phyloP scores from a whole-genome alignment of 106 monocot genomes.

The Apostasia ramifera region DNA sequence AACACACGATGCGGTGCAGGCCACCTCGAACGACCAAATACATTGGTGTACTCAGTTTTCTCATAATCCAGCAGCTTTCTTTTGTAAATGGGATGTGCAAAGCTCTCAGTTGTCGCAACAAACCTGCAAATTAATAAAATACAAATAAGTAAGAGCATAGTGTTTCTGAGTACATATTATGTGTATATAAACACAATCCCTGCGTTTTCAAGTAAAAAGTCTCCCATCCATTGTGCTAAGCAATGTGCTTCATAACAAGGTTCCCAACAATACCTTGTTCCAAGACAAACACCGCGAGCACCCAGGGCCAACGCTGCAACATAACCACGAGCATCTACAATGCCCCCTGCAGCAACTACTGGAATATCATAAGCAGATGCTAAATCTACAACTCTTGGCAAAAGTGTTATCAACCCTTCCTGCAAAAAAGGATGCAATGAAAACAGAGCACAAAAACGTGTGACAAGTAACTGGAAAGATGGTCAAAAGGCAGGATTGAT shows the following conservation, averaged over 20 bases:
- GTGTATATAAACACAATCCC: not conserved
- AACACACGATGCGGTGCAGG: constrained; percentile 74
- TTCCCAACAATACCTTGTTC: constrained; percentile 46
- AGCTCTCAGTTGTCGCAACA: constrained; percentile 60
- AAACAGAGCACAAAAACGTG: no score
- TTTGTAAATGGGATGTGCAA: constrained; percentile 69
- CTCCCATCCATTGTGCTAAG: no score
- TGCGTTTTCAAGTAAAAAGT: not conserved
- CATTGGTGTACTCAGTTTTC: constrained; percentile 49
- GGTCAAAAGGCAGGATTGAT: no score
- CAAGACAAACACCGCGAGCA: constrained; percentile 65
- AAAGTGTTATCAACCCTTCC: constrained; percentile 53
- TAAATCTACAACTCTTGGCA: constrained; percentile 68
- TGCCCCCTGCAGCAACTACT: constrained; percentile 72
- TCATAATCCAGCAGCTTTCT: constrained; percentile 46
- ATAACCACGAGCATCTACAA: constrained; percentile 74
- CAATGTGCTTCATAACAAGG: no score
- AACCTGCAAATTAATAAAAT: constrained; percentile 34
- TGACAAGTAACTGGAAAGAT: no score
- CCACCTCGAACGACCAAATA: constrained; percentile 80
- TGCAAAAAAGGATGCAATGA: constrained; percentile 11
- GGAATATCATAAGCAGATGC: constrained; percentile 42
- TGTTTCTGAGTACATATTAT: not conserved
- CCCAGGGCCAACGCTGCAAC: constrained; percentile 68
- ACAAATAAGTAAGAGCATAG: not conserved